A percentile compares a stretch with the other conserved stretches of the same genome.
phyloP scores from a whole-genome alignment of 306 rosid genomes.

The Cucurbita pepo region DNA sequence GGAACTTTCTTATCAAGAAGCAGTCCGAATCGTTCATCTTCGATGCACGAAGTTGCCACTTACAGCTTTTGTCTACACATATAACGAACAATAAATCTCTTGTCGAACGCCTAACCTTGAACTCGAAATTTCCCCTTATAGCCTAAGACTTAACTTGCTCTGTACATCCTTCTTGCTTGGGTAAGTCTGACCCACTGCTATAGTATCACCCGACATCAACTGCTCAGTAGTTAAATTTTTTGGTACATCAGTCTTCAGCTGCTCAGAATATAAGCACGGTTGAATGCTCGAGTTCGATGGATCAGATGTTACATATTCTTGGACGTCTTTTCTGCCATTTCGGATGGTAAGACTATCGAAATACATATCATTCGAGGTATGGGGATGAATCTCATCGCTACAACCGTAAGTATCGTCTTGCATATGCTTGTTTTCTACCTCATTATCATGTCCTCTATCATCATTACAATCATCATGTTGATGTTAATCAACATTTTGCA shows the following conservation, averaged over 20 bases:
- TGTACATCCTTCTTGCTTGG: constrained; percentile 7
- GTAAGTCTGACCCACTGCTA: constrained; percentile 1
- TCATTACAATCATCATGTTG: neutral
- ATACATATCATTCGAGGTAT: neutral
- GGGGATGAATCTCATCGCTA: constrained; percentile 3
- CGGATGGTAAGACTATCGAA: neutral
- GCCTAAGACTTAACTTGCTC: constrained; percentile 9
- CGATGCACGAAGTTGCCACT: constrained; percentile 11
- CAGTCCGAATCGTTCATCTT: neutral
- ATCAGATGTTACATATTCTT: neutral
- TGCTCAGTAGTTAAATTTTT: neutral
- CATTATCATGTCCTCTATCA: neutral
- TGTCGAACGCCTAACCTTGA: constrained; percentile 4
- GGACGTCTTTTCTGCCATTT: neutral
- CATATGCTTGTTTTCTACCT: neutral
- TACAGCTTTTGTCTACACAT: constrained; percentile 10
- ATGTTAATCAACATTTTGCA: constrained; percentile 3
- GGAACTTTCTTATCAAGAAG: constrained; percentile 8
- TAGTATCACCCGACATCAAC: constrained; percentile 1
- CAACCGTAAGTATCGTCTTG: neutral
- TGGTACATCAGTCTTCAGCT: neutral
- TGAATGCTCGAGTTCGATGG: neutral
- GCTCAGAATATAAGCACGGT: constrained; percentile 6
- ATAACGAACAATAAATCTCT: neutral
- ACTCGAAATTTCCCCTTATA: neutral